Percentiles rank a stretch among this genome's conserved stretches.
Conservation (phyloP, 139 green algal species). For the Chlorella sp. region DNA sequence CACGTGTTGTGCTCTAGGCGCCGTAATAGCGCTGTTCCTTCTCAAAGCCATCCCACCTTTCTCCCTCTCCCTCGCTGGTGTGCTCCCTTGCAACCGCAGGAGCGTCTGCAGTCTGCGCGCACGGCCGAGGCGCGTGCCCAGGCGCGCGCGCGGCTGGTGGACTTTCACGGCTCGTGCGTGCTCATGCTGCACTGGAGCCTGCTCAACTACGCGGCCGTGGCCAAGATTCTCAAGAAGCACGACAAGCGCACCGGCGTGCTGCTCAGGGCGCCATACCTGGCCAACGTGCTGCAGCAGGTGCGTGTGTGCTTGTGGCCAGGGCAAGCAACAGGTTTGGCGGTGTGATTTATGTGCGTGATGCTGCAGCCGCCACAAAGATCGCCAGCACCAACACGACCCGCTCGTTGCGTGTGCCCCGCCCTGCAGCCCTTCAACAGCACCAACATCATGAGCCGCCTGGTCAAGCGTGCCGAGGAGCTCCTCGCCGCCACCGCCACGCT, state of each 20-base stretch:
- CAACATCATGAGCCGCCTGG: constrained; percentile 54
- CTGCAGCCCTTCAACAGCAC: constrained; percentile 62
- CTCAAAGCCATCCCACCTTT: no score
- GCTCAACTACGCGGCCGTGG: constrained; percentile 68
- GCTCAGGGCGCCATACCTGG: constrained; percentile 52
- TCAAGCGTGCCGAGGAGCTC: constrained; percentile 49
- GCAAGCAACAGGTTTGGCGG: not conserved
- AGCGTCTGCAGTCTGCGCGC: not conserved
- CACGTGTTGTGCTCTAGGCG: no score
- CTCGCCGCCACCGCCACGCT: constrained; percentile 16
- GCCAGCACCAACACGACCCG: not conserved
- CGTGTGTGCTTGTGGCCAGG: not conserved
- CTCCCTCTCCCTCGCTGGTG: not conserved
- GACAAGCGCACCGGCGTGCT: constrained; percentile 64
- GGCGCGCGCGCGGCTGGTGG: constrained; percentile 1
- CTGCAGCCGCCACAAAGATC: not conserved
- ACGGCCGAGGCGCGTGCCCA: not conserved
- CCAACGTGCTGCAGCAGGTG: constrained; percentile 58
- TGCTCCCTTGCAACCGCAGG: not conserved
- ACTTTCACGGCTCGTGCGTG: constrained; percentile 35
- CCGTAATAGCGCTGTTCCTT: no score
- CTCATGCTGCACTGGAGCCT: constrained; percentile 74
- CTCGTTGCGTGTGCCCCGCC: not conserved
- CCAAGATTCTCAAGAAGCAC: constrained; percentile 91
- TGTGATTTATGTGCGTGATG: not conserved